phyloP scores from a whole-genome alignment of 176 grass and related monocot genomes.

The Paspalum vaginatum region DNA sequence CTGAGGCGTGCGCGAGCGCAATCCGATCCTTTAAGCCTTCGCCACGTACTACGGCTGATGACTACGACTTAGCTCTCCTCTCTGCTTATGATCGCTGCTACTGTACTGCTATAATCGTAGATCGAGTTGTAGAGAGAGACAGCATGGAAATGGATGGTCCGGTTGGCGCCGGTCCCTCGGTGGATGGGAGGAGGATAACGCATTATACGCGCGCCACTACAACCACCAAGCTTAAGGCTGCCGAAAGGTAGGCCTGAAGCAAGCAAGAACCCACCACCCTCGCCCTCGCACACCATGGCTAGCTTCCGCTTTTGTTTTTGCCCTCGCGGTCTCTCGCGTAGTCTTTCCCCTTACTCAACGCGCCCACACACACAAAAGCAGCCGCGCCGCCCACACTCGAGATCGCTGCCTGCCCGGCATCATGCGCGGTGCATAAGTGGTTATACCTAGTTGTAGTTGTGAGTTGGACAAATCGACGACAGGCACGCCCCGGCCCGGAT shows the following conservation, averaged over 20 bases:
- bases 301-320: conserved; percentile 45
- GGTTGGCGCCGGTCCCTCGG: conserved; percentile 37
- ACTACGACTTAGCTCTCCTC: too few relatives aligned
- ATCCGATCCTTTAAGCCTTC: conserved; percentile 67
- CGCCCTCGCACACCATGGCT: background rate
- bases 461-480: background rate
- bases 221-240: conserved; percentile 89
- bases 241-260: conserved; percentile 82
- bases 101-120: background rate
- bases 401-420: conserved; percentile 11
- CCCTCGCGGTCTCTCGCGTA: background rate
- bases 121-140: background rate
- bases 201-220: conserved; percentile 72
- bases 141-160: background rate
- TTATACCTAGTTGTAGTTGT: too few relatives aligned
- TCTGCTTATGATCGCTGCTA: conserved; percentile 45
- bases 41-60: conserved; percentile 28
- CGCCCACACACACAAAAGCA: conserved; percentile 33
- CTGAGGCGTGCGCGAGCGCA: too few relatives aligned
- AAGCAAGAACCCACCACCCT: conserved; percentile 61
- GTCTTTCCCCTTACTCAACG: conserved; percentile 72
- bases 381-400: conserved; percentile 32
- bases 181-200: conserved; percentile 32
- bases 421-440: conserved; percentile 47
- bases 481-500: background rate